Evolutionary conservation across 2,329 filamentous ascomycete species (phyloP).

Genomic region (Xylaria multiplex): DNA sequence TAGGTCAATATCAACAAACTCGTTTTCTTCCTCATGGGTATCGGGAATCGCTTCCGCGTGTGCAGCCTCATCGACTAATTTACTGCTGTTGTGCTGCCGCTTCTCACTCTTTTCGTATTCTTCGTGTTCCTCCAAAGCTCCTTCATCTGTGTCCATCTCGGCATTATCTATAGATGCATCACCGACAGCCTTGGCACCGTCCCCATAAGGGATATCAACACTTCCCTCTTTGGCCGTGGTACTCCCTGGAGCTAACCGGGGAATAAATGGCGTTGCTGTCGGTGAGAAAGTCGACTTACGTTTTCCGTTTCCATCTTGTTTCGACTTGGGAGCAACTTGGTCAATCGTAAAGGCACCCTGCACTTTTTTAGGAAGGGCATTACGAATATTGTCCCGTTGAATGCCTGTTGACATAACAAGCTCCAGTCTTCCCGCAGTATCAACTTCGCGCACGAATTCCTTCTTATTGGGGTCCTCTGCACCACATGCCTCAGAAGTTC

Average conservation of each 20-base stretch:
- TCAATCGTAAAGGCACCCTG: not conserved
- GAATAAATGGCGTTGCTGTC: constrained; percentile 7
- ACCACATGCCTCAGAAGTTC: constrained; percentile 11
- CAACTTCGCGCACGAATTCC: constrained; percentile 27
- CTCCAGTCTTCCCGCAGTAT: constrained; percentile 30
- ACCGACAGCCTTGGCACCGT: not conserved
- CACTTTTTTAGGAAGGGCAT: constrained; percentile 21
- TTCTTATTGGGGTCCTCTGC: constrained; percentile 17
- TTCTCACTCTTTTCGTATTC: not conserved
- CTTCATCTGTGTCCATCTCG: not conserved
- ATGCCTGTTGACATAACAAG: constrained; percentile 29
- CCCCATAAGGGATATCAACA: not conserved
- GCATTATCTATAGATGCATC: not conserved
- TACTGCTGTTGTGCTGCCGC: not conserved
- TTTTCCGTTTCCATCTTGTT: not conserved
- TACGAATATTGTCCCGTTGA: constrained; percentile 17
- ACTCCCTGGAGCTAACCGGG: not conserved
- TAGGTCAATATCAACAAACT: constrained; percentile 12
- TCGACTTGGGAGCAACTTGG: constrained; percentile 4
- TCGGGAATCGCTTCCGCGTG: too few relatives aligned
- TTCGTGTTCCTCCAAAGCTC: not conserved
- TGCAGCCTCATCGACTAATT: not conserved
- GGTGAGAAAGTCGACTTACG: constrained; percentile 5
- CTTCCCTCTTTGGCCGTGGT: too few relatives aligned
- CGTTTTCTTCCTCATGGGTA: too few relatives aligned